phyloP scores from a whole-genome alignment of 352 stramenopile genomes.

The Pythium utonaiense region DNA sequence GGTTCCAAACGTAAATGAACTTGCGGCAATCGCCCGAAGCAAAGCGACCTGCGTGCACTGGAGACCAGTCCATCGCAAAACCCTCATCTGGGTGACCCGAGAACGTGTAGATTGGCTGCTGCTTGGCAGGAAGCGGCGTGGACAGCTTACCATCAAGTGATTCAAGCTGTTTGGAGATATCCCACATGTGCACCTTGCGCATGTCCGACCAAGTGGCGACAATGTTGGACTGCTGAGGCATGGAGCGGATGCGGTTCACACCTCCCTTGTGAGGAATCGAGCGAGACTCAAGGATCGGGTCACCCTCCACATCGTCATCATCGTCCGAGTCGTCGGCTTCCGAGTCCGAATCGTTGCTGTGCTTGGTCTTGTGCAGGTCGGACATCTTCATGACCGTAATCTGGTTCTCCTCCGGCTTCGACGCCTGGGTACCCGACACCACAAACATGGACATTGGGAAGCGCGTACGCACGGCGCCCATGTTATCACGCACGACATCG shows the following conservation, averaged over 20 bases:
- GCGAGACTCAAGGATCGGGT: slow-evolving; percentile 95
- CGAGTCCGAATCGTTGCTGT: slow-evolving; percentile 69
- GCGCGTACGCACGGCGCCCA: slow-evolving; percentile 90
- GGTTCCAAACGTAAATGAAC: slow-evolving; percentile 95
- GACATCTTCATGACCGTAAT: slow-evolving; percentile 98
- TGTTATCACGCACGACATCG: slow-evolving; percentile 95
- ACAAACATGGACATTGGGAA: slow-evolving; percentile 97
- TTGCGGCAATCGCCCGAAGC: slow-evolving; percentile 96
- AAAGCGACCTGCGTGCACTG: slow-evolving; percentile 84
- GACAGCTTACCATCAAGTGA: slow-evolving; percentile 79
- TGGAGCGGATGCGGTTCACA: slow-evolving; percentile 94
- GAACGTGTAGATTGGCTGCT: slow-evolving; percentile 90
- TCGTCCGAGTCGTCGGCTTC: slow-evolving; percentile 75
- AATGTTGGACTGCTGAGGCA: slow-evolving; percentile 95
- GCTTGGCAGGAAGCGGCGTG: slow-evolving; percentile 51
- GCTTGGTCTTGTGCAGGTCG: slow-evolving; percentile 94
- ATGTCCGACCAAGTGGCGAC: slow-evolving; percentile 96
- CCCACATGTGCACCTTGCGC: slow-evolving; percentile 95
- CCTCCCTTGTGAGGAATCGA: slow-evolving; percentile 93
- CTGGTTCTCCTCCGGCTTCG: slow-evolving; percentile 92
- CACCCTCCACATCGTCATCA: slow-evolving; percentile 93
- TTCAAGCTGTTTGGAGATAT: slow-evolving; percentile 90
- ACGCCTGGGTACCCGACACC: slow-evolving; percentile 95
- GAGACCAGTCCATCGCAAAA: slow-evolving; percentile 98
- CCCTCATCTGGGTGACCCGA: slow-evolving; percentile 94